Percentiles rank a stretch among this genome's conserved stretches.
These are phyloP conservation scores for Vigna unguiculata DNA, from an alignment of 306 rosid genomes.

Conservation along the genomic window DNA sequence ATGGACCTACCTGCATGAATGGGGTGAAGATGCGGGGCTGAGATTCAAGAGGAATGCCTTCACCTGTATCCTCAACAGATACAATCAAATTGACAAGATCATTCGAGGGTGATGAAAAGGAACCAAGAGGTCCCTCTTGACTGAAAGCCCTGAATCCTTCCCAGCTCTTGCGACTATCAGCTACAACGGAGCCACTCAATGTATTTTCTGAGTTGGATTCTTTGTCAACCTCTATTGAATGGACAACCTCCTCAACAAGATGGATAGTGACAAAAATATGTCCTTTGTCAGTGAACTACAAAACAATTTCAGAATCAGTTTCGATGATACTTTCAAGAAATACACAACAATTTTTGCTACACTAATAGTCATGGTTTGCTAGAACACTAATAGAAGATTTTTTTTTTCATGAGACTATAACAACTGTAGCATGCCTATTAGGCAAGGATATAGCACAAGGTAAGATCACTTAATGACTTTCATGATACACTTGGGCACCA, in stretches of 20 bases:
- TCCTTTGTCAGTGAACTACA: constrained; percentile 96
- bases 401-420: neutral
- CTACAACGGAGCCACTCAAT: constrained; percentile 85
- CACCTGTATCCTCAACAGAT: constrained; percentile 99
- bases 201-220: constrained; percentile 70
- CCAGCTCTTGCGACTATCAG: constrained; percentile 77
- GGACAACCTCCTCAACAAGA: constrained; percentile 82
- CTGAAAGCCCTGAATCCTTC: constrained; percentile 63
- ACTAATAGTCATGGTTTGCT: constrained; percentile 6
- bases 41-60: constrained; percentile 82
- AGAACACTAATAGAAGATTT: neutral
- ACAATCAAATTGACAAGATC: constrained; percentile 76
- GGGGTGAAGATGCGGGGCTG: constrained; percentile 86
- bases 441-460: neutral
- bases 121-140: constrained; percentile 66
- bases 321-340: constrained; percentile 14
- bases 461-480: neutral
- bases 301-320: constrained; percentile 48
- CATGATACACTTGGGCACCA: constrained; percentile 5
- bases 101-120: constrained; percentile 59
- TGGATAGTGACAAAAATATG: constrained; percentile 92
- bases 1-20: constrained; percentile 95
- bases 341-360: constrained; percentile 12
- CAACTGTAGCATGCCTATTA: constrained; percentile 17
- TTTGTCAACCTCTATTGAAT: constrained; percentile 72